Percentiles rank a stretch among this genome's conserved stretches.
Conservation (phyloP, 495 filamentous ascomycete species). For the Penicillium nucicola region DNA sequence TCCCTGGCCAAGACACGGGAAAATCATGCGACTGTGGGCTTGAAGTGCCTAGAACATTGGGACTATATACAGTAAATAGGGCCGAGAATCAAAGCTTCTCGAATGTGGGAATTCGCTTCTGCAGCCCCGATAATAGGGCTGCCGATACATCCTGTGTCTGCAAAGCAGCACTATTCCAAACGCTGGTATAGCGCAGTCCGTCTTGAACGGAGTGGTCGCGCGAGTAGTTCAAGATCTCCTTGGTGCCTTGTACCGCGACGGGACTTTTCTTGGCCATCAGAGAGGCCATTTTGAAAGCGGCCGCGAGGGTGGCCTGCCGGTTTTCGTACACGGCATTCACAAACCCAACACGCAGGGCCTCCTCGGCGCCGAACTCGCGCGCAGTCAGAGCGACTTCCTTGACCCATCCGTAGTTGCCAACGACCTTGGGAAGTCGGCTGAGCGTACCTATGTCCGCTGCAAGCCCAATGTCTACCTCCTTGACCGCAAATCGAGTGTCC, state of each 20-base stretch:
- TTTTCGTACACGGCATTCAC: constrained; percentile 72
- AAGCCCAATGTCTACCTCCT: constrained; percentile 93
- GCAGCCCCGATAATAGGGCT: constrained; percentile 71
- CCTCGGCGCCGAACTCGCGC: constrained; percentile 70
- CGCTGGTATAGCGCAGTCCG: constrained; percentile 75
- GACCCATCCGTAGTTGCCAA: constrained; percentile 77
- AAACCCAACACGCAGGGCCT: constrained; percentile 80
- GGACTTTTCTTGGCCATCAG: constrained; percentile 81
- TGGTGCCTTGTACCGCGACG: constrained; percentile 88
- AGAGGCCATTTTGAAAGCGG: constrained; percentile 62
- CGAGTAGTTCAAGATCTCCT: constrained; percentile 85
- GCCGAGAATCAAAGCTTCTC: constrained; percentile 63
- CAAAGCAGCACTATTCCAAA: constrained; percentile 83
- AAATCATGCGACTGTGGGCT: too few species aligned
- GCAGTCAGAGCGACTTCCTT: constrained; percentile 86
- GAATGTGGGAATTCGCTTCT: constrained; percentile 80
- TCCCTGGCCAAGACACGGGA: too few species aligned
- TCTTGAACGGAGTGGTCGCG: constrained; percentile 75
- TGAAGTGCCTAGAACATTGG: too few species aligned
- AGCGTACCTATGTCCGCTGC: constrained; percentile 93
- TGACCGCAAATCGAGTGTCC: constrained; percentile 70
- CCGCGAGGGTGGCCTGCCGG: constrained; percentile 58
- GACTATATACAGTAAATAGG: too few species aligned
- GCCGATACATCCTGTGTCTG: constrained; percentile 75
- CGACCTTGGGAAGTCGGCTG: constrained; percentile 78